Evolutionary conservation across 2,329 filamentous ascomycete species (phyloP).

Genomic region (Pseudopithomyces maydicus): DNA sequence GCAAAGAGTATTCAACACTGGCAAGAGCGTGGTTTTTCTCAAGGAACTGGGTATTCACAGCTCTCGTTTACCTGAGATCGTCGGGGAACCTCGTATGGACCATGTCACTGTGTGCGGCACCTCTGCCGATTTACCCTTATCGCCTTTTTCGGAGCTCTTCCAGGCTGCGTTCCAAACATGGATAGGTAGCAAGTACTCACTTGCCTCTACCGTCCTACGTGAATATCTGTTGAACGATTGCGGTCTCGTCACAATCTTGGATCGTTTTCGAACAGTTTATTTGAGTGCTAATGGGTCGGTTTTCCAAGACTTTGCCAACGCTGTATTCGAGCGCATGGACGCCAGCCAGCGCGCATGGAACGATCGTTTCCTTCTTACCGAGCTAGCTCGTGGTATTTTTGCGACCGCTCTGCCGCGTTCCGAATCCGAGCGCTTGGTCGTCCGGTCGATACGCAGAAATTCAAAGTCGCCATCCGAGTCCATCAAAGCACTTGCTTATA

Average conservation of each 20-base stretch:
- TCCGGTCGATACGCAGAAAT: constrained; percentile 57
- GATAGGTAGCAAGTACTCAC: constrained; percentile 74
- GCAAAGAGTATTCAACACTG: constrained; percentile 78
- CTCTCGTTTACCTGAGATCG: constrained; percentile 15
- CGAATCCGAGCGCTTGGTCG: constrained; percentile 66
- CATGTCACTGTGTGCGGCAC: constrained; percentile 62
- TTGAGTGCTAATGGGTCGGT: constrained; percentile 75
- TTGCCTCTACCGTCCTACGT: constrained; percentile 70
- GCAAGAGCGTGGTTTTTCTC: constrained; percentile 87
- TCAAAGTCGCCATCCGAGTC: constrained; percentile 51
- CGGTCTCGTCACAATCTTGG: constrained; percentile 67
- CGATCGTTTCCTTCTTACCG: constrained; percentile 80
- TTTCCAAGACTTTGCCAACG: constrained; percentile 67
- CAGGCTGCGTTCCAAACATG: constrained; percentile 72
- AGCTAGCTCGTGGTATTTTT: constrained; percentile 76
- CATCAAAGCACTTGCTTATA: constrained; percentile 64
- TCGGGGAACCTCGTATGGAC: constrained; percentile 51
- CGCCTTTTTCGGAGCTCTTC: constrained; percentile 78
- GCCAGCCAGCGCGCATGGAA: constrained; percentile 67
- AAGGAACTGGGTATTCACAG: constrained; percentile 67
- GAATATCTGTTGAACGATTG: constrained; percentile 71
- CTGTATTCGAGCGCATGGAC: constrained; percentile 78
- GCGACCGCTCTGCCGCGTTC: constrained; percentile 53
- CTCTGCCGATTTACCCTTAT: constrained; percentile 51
- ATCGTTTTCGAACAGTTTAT: constrained; percentile 74